Base-by-base conservation (phyloP, 768 basidiomycete species). In the Ramaria sp. region DNA sequence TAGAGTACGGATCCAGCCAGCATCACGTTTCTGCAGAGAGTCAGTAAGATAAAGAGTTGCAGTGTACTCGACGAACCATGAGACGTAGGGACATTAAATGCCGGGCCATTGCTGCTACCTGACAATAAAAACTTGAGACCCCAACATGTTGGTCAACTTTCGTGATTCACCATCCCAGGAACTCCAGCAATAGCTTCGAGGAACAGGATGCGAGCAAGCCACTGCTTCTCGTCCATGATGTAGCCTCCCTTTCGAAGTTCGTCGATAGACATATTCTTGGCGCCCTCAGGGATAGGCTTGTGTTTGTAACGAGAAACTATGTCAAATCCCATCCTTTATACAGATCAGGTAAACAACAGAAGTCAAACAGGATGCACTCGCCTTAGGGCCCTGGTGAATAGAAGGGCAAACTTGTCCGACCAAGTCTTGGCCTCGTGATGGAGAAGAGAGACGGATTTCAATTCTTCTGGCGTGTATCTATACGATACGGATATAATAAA, bases 161-260 rank as follows among this genome's bases (percentile, higher is more conserved):
- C 10, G n/a, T 27, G 11, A 37, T 45, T 50, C 19, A 57, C 91
- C 91, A 94, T 94, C 4, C 94, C 94, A 19, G 95, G 95, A 1
- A 97, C 93, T 20, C 90, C 96, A 12, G 96, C 96, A 53, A 96
- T 82, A 53, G 80, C 84, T 71, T 98, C 95, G 34, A 98, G 76
- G 72, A 86, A 80, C 48, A 86, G 68, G 60, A 84, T 78, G 24
- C 85, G 72, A 65, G 72, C 74, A 49, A 94, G 70, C 94, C 93
- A 98, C 45, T 79, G 82, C 19, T 79, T 71, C 53, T 88, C 84
- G 53, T 80, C 75, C 64, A 98, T 75, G 41, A 89, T 66, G 66
- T 87, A 84, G 0, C 91, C 89, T 20, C 77, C 78, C 61, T 82
- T 78, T 53, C 86, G 75, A 24, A 98, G 77, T 62, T 97, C 80